A percentile compares a stretch with the other conserved stretches of the same genome.
These are phyloP conservation scores for Phytophthora cajani DNA, from an alignment of 352 stramenopile genomes.

Conservation along the genomic window DNA sequence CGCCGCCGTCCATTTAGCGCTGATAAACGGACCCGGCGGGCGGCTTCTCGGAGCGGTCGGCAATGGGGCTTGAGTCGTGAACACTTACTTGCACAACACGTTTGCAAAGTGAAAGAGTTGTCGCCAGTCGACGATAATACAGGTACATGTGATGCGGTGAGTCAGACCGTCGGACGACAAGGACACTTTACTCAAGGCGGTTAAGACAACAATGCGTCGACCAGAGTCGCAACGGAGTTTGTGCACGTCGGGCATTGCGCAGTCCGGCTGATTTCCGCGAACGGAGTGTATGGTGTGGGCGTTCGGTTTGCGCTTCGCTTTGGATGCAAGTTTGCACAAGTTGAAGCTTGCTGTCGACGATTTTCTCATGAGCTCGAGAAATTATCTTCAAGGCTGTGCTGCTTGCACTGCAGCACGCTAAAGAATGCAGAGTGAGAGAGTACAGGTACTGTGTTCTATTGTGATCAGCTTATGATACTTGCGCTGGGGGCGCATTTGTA, in stretches of 20 bases:
- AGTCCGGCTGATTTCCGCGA: background rate
- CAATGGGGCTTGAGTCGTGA: background rate
- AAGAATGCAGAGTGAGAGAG: background rate
- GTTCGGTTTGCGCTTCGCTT: too few species aligned
- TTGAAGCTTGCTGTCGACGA: background rate
- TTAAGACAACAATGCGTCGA: background rate
- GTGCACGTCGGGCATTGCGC: background rate
- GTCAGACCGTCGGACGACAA: constrained; percentile 3
- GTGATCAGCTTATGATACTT: constrained; percentile 32
- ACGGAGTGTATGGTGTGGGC: too few species aligned
- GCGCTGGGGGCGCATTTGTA: constrained; percentile 13
- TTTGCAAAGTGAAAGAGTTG: background rate
- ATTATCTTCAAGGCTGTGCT: background rate
- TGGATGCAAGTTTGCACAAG: background rate
- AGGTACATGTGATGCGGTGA: background rate
- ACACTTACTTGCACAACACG: too few species aligned
- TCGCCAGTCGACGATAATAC: constrained; percentile 13
- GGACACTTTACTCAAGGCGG: background rate
- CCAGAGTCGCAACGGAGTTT: background rate
- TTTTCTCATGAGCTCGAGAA: background rate
- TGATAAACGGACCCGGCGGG: background rate
- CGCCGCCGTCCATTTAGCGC: constrained; percentile 7
- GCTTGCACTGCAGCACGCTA: background rate
- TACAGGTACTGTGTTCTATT: constrained; percentile 38
- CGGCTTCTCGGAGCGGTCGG: background rate